Evolutionary conservation across 2,329 filamentous ascomycete species (phyloP).

Genomic region (Metarhizium rileyi): DNA sequence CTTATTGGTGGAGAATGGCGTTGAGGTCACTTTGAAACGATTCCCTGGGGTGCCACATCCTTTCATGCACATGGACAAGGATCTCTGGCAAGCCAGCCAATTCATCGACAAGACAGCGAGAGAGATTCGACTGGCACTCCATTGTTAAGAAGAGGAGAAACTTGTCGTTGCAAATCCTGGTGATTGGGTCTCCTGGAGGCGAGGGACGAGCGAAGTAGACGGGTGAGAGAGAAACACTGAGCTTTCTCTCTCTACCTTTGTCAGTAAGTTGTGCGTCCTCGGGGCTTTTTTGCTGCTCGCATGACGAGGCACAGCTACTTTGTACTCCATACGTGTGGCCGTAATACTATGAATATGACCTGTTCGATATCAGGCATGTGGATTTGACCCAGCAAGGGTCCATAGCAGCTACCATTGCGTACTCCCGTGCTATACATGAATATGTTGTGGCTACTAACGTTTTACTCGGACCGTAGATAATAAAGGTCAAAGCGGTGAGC

Average conservation of each 20-base stretch:
- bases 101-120: slow-evolving; percentile 23
- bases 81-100: slow-evolving; percentile 25
- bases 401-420: too few relatives aligned
- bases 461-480: too few relatives aligned
- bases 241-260: too few relatives aligned
- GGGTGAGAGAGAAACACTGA: too few relatives aligned
- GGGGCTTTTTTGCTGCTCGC: too few relatives aligned
- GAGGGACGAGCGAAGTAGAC: not conserved
- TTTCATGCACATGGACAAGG: slow-evolving; percentile 38
- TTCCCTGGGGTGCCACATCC: slow-evolving; percentile 38
- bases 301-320: not conserved
- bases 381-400: not conserved
- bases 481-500: too few relatives aligned
- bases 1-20: slow-evolving; percentile 32
- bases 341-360: too few relatives aligned
- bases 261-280: too few relatives aligned
- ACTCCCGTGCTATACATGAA: too few relatives aligned
- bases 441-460: too few relatives aligned
- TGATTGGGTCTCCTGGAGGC: not conserved
- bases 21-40: slow-evolving; percentile 34
- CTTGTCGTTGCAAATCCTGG: too few relatives aligned
- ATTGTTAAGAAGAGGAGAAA: slow-evolving; percentile 2
- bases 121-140: slow-evolving; percentile 20
- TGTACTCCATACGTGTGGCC: too few relatives aligned
- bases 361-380: not conserved